Conservation (phyloP, 495 filamentous ascomycete species). For the Pyrenula aspistea region DNA sequence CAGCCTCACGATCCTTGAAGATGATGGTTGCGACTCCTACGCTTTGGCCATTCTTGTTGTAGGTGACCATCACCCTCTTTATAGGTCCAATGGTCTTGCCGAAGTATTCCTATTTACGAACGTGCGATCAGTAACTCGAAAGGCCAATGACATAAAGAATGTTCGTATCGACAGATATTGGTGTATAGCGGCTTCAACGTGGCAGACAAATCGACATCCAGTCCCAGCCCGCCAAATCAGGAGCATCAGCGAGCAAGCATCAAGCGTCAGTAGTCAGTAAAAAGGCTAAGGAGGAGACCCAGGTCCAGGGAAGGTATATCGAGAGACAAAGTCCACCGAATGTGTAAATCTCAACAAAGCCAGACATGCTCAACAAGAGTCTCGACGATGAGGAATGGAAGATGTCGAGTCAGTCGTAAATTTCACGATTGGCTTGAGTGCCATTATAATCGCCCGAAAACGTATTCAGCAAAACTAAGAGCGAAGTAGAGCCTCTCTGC, state of each 20-base stretch:
- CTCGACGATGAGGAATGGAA: too few species aligned
- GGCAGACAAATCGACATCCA: neutral
- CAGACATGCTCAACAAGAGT: too few species aligned
- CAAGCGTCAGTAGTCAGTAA: neutral
- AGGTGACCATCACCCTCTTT: constrained; percentile 77
- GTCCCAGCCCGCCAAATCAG: constrained; percentile 6
- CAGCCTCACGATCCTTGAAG: constrained; percentile 67
- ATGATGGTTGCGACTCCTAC: constrained; percentile 75
- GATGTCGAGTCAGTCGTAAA: too few species aligned
- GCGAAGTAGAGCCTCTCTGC: too few species aligned
- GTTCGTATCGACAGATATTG: constrained; percentile 1
- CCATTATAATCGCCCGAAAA: too few species aligned
- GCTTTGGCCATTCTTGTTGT: constrained; percentile 83
- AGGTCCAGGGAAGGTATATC: neutral
- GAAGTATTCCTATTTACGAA: constrained; percentile 83
- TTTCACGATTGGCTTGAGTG: too few species aligned
- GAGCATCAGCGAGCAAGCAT: constrained; percentile 53
- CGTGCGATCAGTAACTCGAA: constrained; percentile 28
- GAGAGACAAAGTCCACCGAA: too few species aligned
- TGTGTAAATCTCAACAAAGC: too few species aligned
- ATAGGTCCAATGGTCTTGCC: constrained; percentile 74
- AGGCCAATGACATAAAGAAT: constrained; percentile 8
- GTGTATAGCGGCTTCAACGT: neutral
- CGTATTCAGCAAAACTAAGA: too few species aligned
- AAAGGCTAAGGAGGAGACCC: neutral